phyloP scores from a whole-genome alignment of 495 filamentous ascomycete species.

The Talaromyces liani region DNA sequence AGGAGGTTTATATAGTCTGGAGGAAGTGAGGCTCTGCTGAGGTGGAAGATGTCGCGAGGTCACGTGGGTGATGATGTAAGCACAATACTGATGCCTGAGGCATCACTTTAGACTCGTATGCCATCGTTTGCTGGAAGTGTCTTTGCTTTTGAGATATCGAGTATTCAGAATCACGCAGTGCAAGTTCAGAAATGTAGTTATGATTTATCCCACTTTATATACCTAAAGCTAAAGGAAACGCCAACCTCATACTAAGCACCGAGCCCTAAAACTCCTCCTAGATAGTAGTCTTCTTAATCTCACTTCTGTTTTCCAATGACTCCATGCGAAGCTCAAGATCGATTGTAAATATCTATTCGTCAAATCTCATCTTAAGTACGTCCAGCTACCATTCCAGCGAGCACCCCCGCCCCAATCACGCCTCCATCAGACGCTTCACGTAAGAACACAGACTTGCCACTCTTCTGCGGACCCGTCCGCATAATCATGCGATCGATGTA shows the following conservation, averaged over 20 bases:
- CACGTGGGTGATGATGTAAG: background rate
- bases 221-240: background rate
- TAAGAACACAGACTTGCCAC: constrained; percentile 54
- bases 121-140: no score
- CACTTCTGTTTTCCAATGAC: background rate
- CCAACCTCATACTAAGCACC: background rate
- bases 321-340: background rate
- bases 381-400: constrained; percentile 50
- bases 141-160: no score
- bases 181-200: background rate
- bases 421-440: constrained; percentile 68
- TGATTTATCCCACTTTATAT: background rate
- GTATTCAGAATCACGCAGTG: no score
- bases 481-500: constrained; percentile 59
- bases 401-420: constrained; percentile 66
- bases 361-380: background rate
- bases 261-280: background rate
- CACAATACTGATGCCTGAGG: background rate
- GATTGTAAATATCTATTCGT: background rate
- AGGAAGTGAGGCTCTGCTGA: background rate
- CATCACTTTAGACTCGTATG: background rate
- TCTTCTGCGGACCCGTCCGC: constrained; percentile 44
- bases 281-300: background rate
- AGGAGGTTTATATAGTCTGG: background rate
- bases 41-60: background rate